A percentile compares a stretch with the other conserved stretches of the same genome.
These are phyloP conservation scores for Amylocarpus encephaloides DNA, from an alignment of 2,329 filamentous ascomycete species.

Conservation along the genomic window DNA sequence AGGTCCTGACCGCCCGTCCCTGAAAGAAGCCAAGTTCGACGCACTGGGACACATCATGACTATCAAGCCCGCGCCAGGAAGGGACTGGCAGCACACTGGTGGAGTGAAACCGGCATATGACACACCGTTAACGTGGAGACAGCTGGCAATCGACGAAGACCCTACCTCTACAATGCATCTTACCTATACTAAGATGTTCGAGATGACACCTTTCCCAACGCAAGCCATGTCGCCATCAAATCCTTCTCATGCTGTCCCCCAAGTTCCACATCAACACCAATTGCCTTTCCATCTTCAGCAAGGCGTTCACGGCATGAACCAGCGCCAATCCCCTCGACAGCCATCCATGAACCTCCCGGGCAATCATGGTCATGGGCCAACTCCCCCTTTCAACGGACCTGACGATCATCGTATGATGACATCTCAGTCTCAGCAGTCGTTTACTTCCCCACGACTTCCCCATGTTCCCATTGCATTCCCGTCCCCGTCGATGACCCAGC, in stretches of 20 bases:
- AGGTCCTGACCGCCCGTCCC: conserved; percentile 45
- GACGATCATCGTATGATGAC: conserved; percentile 85
- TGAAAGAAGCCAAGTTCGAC: conserved; percentile 49
- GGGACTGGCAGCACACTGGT: conserved; percentile 67
- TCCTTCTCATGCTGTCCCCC: conserved; percentile 61
- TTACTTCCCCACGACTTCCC: conserved; percentile 74
- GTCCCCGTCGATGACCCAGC: conserved; percentile 59
- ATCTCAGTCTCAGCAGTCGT: conserved; percentile 75
- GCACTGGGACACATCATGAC: conserved; percentile 54
- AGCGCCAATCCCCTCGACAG: conserved; percentile 67
- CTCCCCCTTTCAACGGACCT: conserved; percentile 61
- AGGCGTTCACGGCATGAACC: conserved; percentile 58
- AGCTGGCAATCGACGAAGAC: conserved; percentile 62
- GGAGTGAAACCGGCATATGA: conserved; percentile 81
- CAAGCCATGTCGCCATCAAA: conserved; percentile 61
- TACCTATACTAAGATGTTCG: conserved; percentile 75
- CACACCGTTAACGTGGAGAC: conserved; percentile 79
- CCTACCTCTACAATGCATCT: conserved; percentile 59
- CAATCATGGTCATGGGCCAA: conserved; percentile 61
- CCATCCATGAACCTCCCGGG: conserved; percentile 71
- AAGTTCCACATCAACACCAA: conserved; percentile 76
- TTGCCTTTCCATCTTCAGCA: conserved; percentile 78
- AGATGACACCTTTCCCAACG: conserved; percentile 52
- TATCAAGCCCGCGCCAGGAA: conserved; percentile 45
- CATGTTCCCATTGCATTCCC: conserved; percentile 69